These are phyloP conservation scores for Mycena rosella DNA, from an alignment of 768 basidiomycete genomes.

Conservation along the genomic window DNA sequence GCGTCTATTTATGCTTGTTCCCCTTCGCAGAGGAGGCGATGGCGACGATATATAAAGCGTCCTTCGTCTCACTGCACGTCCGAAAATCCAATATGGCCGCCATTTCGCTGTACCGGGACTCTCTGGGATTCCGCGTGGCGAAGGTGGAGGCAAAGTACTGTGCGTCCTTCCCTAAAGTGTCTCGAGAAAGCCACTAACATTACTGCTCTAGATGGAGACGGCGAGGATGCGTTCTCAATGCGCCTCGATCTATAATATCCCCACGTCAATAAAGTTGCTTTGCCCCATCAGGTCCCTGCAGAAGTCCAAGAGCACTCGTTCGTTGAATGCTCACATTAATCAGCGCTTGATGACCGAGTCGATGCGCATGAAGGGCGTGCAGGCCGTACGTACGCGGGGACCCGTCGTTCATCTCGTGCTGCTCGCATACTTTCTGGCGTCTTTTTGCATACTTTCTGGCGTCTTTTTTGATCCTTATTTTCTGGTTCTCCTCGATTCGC, in stretches of 20 bases:
- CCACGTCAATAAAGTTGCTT: too few relatives aligned
- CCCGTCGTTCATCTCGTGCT: too few relatives aligned
- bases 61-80: constrained; percentile 91
- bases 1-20: neutral
- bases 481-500: too few relatives aligned
- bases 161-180: constrained; percentile 56
- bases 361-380: too few relatives aligned
- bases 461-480: too few relatives aligned
- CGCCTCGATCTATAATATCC: constrained; percentile 60
- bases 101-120: constrained; percentile 88
- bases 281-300: too few relatives aligned
- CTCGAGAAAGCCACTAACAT: neutral
- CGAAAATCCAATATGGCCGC: constrained; percentile 96
- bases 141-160: constrained; percentile 93
- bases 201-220: constrained; percentile 76
- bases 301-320: too few relatives aligned
- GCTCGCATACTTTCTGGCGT: too few relatives aligned
- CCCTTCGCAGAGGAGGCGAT: constrained; percentile 86
- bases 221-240: constrained; percentile 92
- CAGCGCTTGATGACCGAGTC: too few relatives aligned
- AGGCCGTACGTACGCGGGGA: too few relatives aligned
- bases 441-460: too few relatives aligned
- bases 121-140: constrained; percentile 89
- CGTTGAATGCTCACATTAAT: too few relatives aligned
- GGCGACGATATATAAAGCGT: constrained; percentile 86